Percentiles rank a stretch among this genome's conserved stretches.
phyloP scores from a whole-genome alignment of 2,329 filamentous ascomycete species.

The Cladosporium oxysporum region DNA sequence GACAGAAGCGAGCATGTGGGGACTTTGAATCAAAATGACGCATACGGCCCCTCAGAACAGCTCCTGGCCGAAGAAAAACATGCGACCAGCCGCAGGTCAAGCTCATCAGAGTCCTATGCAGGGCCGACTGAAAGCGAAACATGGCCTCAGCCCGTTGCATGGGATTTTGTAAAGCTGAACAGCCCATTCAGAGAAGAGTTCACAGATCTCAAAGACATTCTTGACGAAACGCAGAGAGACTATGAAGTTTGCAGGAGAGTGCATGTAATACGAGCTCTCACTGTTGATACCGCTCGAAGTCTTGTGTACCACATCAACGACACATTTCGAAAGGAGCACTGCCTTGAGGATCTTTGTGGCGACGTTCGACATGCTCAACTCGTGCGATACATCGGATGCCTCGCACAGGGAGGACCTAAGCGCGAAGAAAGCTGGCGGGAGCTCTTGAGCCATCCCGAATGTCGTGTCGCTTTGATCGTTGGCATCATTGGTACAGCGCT shows the following conservation, averaged over 20 bases:
- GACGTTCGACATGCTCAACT: constrained; percentile 18
- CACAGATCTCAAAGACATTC: background rate
- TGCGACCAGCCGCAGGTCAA: background rate
- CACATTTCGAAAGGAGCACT: background rate
- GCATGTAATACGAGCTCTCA: background rate
- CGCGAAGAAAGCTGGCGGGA: constrained; percentile 29
- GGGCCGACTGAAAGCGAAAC: background rate
- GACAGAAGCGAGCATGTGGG: background rate
- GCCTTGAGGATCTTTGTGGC: background rate
- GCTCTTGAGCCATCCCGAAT: constrained; percentile 24
- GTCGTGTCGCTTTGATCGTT: constrained; percentile 29
- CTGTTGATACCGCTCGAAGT: background rate
- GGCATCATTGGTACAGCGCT: constrained; percentile 34
- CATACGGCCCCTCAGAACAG: background rate
- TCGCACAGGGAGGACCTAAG: constrained; percentile 30
- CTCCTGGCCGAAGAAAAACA: background rate
- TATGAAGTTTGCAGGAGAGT: constrained; percentile 9
- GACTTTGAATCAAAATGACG: background rate
- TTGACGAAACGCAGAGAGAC: background rate
- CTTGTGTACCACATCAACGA: background rate
- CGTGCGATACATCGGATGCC: constrained; percentile 37
- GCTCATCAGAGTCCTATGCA: background rate
- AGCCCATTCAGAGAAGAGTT: too few relatives aligned
- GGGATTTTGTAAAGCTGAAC: background rate
- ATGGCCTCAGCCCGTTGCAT: background rate